These are phyloP conservation scores for Nephelium lappaceum DNA, from an alignment of 345 rosid species.

Conservation along the genomic window DNA sequence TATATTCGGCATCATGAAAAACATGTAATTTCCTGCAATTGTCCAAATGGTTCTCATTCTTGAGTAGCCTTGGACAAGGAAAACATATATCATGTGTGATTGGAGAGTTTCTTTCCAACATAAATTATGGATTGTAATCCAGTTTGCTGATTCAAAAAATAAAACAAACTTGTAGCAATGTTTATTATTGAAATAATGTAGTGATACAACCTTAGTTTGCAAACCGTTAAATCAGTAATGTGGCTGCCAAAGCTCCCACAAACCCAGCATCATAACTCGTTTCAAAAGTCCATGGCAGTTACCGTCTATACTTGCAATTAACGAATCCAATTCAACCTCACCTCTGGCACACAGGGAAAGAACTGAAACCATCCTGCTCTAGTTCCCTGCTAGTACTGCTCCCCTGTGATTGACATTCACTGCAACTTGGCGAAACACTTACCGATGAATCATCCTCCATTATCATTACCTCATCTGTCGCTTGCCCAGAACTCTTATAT, in stretches of 20 bases:
- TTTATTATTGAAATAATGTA: too few relatives aligned
- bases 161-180: too few relatives aligned
- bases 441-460: constrained; percentile 14
- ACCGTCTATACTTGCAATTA: not conserved
- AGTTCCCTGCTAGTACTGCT: constrained; percentile 14
- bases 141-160: too few relatives aligned
- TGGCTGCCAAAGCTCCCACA: constrained; percentile 2
- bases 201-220: too few relatives aligned
- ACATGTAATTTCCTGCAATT: not conserved
- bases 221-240: not conserved
- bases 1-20: not conserved
- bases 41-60: not conserved
- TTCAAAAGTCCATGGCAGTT: not conserved
- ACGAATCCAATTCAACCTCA: not conserved
- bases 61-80: too few relatives aligned
- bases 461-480: constrained; percentile 13
- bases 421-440: constrained; percentile 16
- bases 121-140: not conserved
- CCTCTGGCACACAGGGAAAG: constrained; percentile 5
- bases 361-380: constrained; percentile 22
- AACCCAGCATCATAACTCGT: not conserved
- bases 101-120: not conserved
- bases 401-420: constrained; percentile 15
- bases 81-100: not conserved
- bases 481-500: constrained; percentile 41